A percentile compares a stretch with the other conserved stretches of the same genome.
Conservation (phyloP, 352 stramenopile genomes). For the Globisporangium takayamanum region DNA sequence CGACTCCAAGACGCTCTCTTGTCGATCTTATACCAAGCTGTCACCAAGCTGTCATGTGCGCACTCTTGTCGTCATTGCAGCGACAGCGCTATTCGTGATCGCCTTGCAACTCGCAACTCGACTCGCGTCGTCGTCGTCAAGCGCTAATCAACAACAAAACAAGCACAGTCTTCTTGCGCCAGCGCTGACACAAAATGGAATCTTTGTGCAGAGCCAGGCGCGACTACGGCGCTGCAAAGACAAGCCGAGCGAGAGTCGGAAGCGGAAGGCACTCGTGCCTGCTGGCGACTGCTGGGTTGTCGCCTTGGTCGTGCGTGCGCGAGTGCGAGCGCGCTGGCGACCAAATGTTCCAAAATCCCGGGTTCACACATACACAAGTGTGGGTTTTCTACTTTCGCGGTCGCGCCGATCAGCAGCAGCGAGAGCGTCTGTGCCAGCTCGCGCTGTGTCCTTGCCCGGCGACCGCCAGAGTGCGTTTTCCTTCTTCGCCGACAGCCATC, state of each 20-base stretch:
- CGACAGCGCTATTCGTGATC: too few relatives aligned
- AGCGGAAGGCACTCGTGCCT: not conserved
- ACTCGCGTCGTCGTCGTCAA: too few relatives aligned
- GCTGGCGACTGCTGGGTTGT: not conserved
- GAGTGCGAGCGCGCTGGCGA: too few relatives aligned
- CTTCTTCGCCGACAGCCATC: not conserved
- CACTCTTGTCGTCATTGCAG: too few relatives aligned
- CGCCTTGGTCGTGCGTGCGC: not conserved
- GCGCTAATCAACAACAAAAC: too few relatives aligned
- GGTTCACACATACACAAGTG: not conserved
- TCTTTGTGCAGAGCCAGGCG: not conserved
- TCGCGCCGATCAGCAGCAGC: too few relatives aligned
- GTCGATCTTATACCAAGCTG: too few relatives aligned
- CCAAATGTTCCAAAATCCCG: constrained; percentile 9
- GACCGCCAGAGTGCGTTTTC: not conserved
- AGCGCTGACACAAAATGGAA: not conserved
- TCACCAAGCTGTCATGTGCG: too few relatives aligned
- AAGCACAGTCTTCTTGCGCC: too few relatives aligned
- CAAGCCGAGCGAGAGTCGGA: not conserved
- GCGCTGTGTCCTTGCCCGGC: not conserved
- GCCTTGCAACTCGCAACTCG: too few relatives aligned
- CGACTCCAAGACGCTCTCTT: too few relatives aligned
- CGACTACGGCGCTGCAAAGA: not conserved
- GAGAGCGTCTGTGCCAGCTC: too few relatives aligned
- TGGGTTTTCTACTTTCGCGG: not conserved